Evolutionary conservation across 257 asterid species (phyloP).

Genomic region (Pogostemon cablin): DNA sequence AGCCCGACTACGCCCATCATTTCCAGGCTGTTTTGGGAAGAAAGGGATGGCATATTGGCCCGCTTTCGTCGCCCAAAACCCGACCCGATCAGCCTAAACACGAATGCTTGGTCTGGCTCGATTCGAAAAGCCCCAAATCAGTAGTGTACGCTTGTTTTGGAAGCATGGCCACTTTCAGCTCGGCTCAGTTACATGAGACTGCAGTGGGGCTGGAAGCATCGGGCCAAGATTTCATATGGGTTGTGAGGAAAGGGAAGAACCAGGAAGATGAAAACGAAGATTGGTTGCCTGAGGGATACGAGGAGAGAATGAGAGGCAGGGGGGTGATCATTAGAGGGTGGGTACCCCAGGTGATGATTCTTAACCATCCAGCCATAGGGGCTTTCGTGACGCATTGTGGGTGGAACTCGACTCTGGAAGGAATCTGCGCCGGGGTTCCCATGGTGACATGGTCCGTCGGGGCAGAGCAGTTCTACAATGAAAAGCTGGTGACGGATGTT

Average conservation of each 20-base stretch:
- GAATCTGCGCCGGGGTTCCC: conserved; percentile 43
- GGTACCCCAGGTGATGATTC: conserved; percentile 65
- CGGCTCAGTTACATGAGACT: conserved; percentile 60
- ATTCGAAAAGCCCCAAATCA: conserved; percentile 48
- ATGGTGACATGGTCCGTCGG: conserved; percentile 55
- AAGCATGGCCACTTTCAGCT: conserved; percentile 43
- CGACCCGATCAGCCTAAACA: conserved; percentile 35
- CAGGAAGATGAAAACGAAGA: conserved; percentile 34
- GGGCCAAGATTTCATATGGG: conserved; percentile 69
- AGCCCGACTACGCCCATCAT: conserved; percentile 43
- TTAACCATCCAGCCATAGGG: conserved; percentile 36
- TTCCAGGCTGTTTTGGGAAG: conserved; percentile 37
- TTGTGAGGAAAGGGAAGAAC: conserved; percentile 37
- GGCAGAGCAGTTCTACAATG: conserved; percentile 52
- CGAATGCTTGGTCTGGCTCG: conserved; percentile 64
- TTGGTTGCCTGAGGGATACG: conserved; percentile 62
- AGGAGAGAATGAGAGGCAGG: conserved; percentile 45
- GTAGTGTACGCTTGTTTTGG: conserved; percentile 68
- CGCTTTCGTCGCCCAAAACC: conserved; percentile 32
- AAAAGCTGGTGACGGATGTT: conserved; percentile 45
- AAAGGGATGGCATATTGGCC: conserved; percentile 59
- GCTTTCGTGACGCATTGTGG: conserved; percentile 50
- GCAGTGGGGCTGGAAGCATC: conserved; percentile 70
- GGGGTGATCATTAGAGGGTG: conserved; percentile 71
- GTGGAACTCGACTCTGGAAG: conserved; percentile 47